These are phyloP conservation scores for Backusella westeae DNA, from an alignment of 192 early-diverging fungal genomes.

Conservation along the genomic window DNA sequence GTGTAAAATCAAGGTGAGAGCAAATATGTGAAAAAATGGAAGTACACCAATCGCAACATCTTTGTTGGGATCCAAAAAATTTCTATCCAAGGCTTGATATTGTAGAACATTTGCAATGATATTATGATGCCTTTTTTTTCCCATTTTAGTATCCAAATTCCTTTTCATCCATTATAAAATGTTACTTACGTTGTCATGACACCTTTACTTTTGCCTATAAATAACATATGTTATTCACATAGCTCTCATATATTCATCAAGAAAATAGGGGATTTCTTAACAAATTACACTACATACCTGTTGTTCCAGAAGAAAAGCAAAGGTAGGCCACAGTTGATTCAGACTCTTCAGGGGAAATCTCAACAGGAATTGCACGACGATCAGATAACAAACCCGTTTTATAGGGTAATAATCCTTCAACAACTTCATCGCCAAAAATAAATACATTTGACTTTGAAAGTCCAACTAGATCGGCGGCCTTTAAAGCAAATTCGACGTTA, in stretches of 20 bases:
- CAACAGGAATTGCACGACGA: slow-evolving; percentile 15
- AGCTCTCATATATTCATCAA: too few species aligned
- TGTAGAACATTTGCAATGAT: slow-evolving; percentile 23
- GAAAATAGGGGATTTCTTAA: not conserved
- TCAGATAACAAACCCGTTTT: not conserved
- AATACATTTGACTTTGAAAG: slow-evolving; percentile 36
- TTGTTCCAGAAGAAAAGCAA: slow-evolving; percentile 34
- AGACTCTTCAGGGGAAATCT: slow-evolving; percentile 17
- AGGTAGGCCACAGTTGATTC: slow-evolving; percentile 22
- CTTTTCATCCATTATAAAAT: slow-evolving; percentile 53
- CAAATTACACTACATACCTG: slow-evolving; percentile 10
- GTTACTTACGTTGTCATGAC: slow-evolving; percentile 42
- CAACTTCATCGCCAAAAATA: slow-evolving; percentile 32
- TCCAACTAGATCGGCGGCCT: slow-evolving; percentile 33
- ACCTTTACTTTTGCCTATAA: slow-evolving; percentile 17
- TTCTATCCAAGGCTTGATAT: slow-evolving; percentile 14
- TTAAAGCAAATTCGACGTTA: slow-evolving; percentile 37
- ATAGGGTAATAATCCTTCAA: slow-evolving; percentile 13
- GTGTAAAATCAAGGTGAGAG: slow-evolving; percentile 26
- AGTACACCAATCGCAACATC: slow-evolving; percentile 20
- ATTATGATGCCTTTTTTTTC: slow-evolving; percentile 22
- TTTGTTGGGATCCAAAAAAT: slow-evolving; percentile 39
- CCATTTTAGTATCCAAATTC: slow-evolving; percentile 60
- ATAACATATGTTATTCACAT: not conserved
- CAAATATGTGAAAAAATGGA: slow-evolving; percentile 29